Evolutionary conservation across 2,329 filamentous ascomycete genomes (phyloP).

Genomic region (Diplodia mutila): DNA sequence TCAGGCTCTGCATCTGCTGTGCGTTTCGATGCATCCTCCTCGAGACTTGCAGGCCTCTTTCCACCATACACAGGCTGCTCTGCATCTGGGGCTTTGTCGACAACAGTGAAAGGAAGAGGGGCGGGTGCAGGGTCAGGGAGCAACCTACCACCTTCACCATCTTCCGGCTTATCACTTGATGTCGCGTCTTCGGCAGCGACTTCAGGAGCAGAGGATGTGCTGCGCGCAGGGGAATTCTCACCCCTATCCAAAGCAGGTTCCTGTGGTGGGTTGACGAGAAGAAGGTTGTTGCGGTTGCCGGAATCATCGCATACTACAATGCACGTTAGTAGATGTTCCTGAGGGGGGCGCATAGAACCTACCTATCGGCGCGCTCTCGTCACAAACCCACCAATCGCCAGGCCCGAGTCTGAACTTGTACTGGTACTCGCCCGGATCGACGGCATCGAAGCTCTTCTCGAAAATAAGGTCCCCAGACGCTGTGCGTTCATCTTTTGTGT

Average conservation of each 20-base stretch:
- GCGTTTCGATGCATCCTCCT: slow-evolving; percentile 30
- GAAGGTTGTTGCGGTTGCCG: slow-evolving; percentile 59
- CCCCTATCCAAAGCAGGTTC: not conserved
- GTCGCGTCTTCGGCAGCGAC: not conserved
- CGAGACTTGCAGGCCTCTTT: slow-evolving; percentile 28
- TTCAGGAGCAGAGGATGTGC: slow-evolving; percentile 11
- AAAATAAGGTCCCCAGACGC: slow-evolving; percentile 62
- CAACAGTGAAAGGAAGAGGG: slow-evolving; percentile 33
- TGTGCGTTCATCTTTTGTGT: slow-evolving; percentile 49
- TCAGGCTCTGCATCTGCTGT: slow-evolving; percentile 34
- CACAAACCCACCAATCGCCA: slow-evolving; percentile 71
- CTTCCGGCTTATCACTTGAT: not conserved
- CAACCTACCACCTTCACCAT: slow-evolving; percentile 16
- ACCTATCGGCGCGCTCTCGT: slow-evolving; percentile 66
- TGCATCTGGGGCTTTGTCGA: slow-evolving; percentile 33
- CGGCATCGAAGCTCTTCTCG: slow-evolving; percentile 58
- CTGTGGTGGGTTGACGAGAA: slow-evolving; percentile 40
- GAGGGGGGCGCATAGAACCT: slow-evolving; percentile 26
- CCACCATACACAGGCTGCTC: slow-evolving; percentile 32
- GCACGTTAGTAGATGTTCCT: slow-evolving; percentile 30
- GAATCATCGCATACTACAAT: slow-evolving; percentile 53
- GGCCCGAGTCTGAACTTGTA: slow-evolving; percentile 75
- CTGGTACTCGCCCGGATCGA: slow-evolving; percentile 64
- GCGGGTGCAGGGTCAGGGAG: slow-evolving; percentile 24
- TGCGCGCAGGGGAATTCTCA: not conserved